A percentile compares a stretch with the other conserved stretches of the same genome.
Evolutionary conservation across 2,329 filamentous ascomycete genomes (phyloP).

Genomic region (Talaromyces atroroseus): DNA sequence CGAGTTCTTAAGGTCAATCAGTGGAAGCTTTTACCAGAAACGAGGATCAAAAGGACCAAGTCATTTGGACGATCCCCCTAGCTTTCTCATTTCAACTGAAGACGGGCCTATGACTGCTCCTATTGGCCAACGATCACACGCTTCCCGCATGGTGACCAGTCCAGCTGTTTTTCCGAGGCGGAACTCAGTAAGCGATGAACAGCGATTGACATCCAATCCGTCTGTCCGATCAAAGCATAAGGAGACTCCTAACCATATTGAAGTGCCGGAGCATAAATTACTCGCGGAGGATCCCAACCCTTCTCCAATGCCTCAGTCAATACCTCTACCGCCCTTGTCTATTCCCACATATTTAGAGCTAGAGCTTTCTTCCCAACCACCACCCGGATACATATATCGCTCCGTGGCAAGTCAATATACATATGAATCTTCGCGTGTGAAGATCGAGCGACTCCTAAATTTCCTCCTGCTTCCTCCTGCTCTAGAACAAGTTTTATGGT

Average conservation of each 20-base stretch:
- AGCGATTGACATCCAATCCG: conserved; percentile 30
- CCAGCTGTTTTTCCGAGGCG: conserved; percentile 25
- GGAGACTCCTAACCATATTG: conserved; percentile 26
- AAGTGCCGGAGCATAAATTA: conserved; percentile 25
- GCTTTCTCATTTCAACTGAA: conserved; percentile 18
- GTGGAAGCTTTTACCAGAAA: conserved; percentile 12
- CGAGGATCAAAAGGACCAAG: conserved; percentile 8
- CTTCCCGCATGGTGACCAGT: conserved; percentile 30
- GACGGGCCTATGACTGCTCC: conserved; percentile 18
- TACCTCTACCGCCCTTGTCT: conserved; percentile 58
- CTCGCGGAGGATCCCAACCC: conserved; percentile 30
- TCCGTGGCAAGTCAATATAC: conserved; percentile 57
- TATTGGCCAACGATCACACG: conserved; percentile 26
- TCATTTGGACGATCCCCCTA: conserved; percentile 21
- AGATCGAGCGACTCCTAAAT: conserved; percentile 86
- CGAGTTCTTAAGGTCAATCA: conserved; percentile 19
- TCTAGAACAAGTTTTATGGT: conserved; percentile 77
- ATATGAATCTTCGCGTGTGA: conserved; percentile 88
- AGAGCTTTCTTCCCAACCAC: conserved; percentile 56
- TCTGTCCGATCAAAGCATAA: conserved; percentile 27
- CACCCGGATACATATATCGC: conserved; percentile 59
- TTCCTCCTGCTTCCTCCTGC: conserved; percentile 76
- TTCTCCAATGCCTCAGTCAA: conserved; percentile 47
- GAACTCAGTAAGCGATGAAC: conserved; percentile 25
- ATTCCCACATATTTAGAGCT: conserved; percentile 62